Percentiles rank a stretch among this genome's conserved stretches.
phyloP scores from a whole-genome alignment of 306 rosid genomes.

The Fragaria ananassa region DNA sequence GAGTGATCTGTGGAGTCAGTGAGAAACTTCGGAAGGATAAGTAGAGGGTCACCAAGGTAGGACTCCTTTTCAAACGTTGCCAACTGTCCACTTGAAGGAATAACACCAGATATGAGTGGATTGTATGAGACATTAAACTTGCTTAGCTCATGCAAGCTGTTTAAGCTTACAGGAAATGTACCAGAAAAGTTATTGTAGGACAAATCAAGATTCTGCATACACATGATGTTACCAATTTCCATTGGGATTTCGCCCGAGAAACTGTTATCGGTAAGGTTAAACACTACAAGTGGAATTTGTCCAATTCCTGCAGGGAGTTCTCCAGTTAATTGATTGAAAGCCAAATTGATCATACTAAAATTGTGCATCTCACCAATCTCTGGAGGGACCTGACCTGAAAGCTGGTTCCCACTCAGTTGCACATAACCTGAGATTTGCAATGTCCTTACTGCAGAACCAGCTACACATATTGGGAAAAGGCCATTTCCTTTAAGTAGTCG shows the following conservation, averaged over 20 bases:
- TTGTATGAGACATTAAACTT: conserved; percentile 91
- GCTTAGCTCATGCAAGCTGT: conserved; percentile 54
- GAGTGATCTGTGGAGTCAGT: conserved; percentile 16
- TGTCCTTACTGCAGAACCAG: conserved; percentile 37
- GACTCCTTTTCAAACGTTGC: conserved; percentile 65
- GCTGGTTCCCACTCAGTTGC: conserved; percentile 67
- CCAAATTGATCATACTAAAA: conserved; percentile 73
- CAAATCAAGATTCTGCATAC: conserved; percentile 76
- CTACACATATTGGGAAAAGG: conserved; percentile 48
- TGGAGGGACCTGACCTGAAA: conserved; percentile 68
- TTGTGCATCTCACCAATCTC: conserved; percentile 62
- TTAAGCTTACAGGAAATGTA: conserved; percentile 62
- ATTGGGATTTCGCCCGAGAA: conserved; percentile 76
- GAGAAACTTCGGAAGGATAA: conserved; percentile 55
- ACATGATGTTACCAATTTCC: conserved; percentile 52
- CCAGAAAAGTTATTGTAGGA: conserved; percentile 83
- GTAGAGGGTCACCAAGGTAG: conserved; percentile 62
- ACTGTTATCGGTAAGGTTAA: conserved; percentile 57
- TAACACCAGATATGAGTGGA: conserved; percentile 56
- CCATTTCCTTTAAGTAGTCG: conserved; percentile 71
- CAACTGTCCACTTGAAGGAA: conserved; percentile 60
- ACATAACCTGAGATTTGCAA: conserved; percentile 73
- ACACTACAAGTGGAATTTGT: conserved; percentile 50
- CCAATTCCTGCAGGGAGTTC: conserved; percentile 61
- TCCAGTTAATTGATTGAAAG: conserved; percentile 57